Evolutionary conservation across 768 basidiomycete species (phyloP).

Genomic region (Chalciporus sphaerocephalus): DNA sequence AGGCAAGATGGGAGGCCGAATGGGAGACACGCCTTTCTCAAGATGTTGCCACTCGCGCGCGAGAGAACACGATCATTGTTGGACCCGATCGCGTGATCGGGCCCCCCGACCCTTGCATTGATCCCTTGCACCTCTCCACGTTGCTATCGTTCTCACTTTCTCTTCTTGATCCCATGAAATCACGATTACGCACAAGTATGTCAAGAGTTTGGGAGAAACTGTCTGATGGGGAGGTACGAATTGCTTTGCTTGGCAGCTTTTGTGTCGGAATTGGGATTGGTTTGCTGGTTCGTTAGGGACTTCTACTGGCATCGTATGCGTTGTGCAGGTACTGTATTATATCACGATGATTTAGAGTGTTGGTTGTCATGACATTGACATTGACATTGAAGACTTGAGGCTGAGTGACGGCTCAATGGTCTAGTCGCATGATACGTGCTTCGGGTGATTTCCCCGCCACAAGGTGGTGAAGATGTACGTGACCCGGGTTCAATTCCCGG

Average conservation of each 20-base stretch:
- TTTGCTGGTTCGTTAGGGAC: conserved; percentile 29
- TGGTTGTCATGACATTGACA: too few relatives aligned
- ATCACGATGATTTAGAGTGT: neutral
- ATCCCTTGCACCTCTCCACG: conserved; percentile 66
- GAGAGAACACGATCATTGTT: conserved; percentile 35
- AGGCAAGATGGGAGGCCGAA: conserved; percentile 62
- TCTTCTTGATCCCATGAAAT: conserved; percentile 45
- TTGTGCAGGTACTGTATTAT: neutral
- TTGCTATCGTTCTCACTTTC: conserved; percentile 59
- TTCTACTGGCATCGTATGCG: neutral
- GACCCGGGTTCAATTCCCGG: conserved; percentile 37
- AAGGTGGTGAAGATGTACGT: conserved; percentile 33
- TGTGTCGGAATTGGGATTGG: conserved; percentile 45
- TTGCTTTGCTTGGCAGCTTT: conserved; percentile 39
- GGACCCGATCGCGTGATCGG: conserved; percentile 13
- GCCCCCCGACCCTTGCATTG: conserved; percentile 37
- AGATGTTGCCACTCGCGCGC: conserved; percentile 51
- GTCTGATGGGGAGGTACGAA: conserved; percentile 26
- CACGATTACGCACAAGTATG: conserved; percentile 21
- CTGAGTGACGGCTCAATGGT: too few relatives aligned
- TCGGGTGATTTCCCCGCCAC: conserved; percentile 27
- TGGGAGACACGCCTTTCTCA: conserved; percentile 59
- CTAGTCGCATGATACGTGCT: conserved; percentile 37
- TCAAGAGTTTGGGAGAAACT: conserved; percentile 24
- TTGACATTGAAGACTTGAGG: too few relatives aligned